These are phyloP conservation scores for Rhizopogon vulgaris DNA, from an alignment of 768 basidiomycete species.

Conservation along the genomic window DNA sequence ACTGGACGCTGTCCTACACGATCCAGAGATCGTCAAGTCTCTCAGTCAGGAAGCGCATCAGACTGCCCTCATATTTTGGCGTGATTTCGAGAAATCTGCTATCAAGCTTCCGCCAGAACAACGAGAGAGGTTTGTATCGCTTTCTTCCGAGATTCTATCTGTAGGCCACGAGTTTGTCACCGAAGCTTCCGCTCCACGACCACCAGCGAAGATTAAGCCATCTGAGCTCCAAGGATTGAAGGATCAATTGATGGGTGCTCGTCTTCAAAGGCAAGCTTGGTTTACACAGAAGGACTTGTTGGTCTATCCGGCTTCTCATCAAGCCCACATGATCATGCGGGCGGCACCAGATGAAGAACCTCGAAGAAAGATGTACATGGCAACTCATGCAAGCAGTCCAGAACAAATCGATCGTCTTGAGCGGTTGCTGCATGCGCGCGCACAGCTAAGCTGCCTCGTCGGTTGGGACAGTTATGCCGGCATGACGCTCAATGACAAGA, in stretches of 20 bases:
- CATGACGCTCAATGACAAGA: constrained; percentile 88
- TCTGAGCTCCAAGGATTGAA: constrained; percentile 68
- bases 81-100: constrained; percentile 96
- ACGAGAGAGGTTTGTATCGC: constrained; percentile 76
- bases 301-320: constrained; percentile 80
- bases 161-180: constrained; percentile 84
- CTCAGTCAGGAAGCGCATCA: constrained; percentile 72
- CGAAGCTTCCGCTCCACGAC: constrained; percentile 55
- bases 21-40: constrained; percentile 57
- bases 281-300: constrained; percentile 71
- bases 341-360: constrained; percentile 83
- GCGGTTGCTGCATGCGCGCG: constrained; percentile 65
- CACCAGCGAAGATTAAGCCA: constrained; percentile 62
- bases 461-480: constrained; percentile 84
- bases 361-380: constrained; percentile 75
- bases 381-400: constrained; percentile 67
- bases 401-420: constrained; percentile 78
- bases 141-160: constrained; percentile 84
- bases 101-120: constrained; percentile 79
- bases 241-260: constrained; percentile 70
- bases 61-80: constrained; percentile 90
- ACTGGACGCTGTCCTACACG: constrained; percentile 62
- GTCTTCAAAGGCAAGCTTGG: constrained; percentile 68
- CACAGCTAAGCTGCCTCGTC: constrained; percentile 76
- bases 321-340: constrained; percentile 91